phyloP scores from a whole-genome alignment of 2,329 filamentous ascomycete species.

The Epichloe amarillans region DNA sequence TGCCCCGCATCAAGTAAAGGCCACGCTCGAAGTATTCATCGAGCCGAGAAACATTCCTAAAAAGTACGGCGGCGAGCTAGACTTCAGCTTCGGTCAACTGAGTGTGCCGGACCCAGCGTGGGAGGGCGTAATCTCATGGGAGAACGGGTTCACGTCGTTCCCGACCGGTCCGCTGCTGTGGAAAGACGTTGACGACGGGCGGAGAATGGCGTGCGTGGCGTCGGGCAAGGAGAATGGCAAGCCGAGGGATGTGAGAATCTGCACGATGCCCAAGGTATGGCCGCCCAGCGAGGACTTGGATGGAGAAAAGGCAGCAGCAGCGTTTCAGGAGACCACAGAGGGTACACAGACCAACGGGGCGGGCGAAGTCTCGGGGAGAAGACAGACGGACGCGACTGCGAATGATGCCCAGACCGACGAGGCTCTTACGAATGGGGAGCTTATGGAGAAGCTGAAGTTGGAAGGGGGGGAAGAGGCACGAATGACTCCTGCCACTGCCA shows the following conservation, averaged over 20 bases:
- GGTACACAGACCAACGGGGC: slow-evolving; percentile 15
- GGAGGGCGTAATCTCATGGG: slow-evolving; percentile 36
- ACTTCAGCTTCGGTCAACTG: slow-evolving; percentile 67
- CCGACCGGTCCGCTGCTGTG: slow-evolving; percentile 45
- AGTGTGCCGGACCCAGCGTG: slow-evolving; percentile 56
- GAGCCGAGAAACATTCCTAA: slow-evolving; percentile 74
- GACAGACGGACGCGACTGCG: slow-evolving; percentile 11
- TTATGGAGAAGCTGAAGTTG: slow-evolving; percentile 20
- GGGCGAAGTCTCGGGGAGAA: slow-evolving; percentile 10
- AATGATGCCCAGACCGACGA: slow-evolving; percentile 9
- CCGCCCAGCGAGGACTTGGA: slow-evolving; percentile 4
- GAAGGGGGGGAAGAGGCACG: slow-evolving; percentile 8
- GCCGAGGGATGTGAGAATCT: slow-evolving; percentile 33
- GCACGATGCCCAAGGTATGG: slow-evolving; percentile 34
- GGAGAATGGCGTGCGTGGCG: slow-evolving; percentile 37
- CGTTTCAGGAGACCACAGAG: slow-evolving; percentile 6
- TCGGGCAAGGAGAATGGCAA: slow-evolving; percentile 34
- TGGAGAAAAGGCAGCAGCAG: slow-evolving; percentile 5
- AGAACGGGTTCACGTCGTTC: slow-evolving; percentile 38
- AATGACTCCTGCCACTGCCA: slow-evolving; percentile 5
- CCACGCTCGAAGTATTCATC: slow-evolving; percentile 70
- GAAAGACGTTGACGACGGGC: slow-evolving; percentile 31
- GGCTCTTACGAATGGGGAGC: slow-evolving; percentile 14
- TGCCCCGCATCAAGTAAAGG: slow-evolving; percentile 54
- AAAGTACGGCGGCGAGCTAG: slow-evolving; percentile 75